A percentile compares a stretch with the other conserved stretches of the same genome.
Conservation (phyloP, 2,329 filamentous ascomycete species). For the Fusarium protoensiforme region DNA sequence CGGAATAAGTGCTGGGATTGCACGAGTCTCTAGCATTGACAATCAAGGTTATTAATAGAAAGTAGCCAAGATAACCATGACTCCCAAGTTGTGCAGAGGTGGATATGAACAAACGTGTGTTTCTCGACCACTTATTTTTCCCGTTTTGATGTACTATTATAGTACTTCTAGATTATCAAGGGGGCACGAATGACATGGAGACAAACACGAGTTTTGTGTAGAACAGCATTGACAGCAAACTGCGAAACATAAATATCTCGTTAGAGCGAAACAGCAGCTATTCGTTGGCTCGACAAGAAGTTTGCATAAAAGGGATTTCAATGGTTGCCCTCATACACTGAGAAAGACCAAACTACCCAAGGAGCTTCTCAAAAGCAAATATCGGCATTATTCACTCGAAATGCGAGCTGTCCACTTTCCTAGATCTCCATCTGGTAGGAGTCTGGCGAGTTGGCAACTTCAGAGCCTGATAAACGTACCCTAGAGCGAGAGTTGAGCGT, state of each 20-base stretch:
- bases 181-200: neutral
- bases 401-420: neutral
- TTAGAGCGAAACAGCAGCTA: neutral
- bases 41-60: neutral
- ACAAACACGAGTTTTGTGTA: neutral
- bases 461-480: neutral
- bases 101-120: neutral
- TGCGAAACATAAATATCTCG: fast-evolving
- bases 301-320: neutral
- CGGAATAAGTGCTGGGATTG: neutral
- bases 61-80: neutral
- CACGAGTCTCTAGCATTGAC: neutral
- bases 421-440: neutral
- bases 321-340: neutral
- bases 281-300: neutral
- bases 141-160: neutral
- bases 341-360: neutral
- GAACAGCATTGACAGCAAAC: neutral
- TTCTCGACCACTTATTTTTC: neutral
- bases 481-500: too few species aligned
- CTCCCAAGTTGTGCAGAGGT: neutral
- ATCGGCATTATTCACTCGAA: neutral
- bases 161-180: neutral
- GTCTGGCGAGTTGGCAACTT: neutral
- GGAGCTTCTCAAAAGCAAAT: neutral